Percentiles rank a stretch among this genome's conserved stretches.
Evolutionary conservation across 345 rosid species (phyloP).

Genomic region (Eucalyptus sp.): DNA sequence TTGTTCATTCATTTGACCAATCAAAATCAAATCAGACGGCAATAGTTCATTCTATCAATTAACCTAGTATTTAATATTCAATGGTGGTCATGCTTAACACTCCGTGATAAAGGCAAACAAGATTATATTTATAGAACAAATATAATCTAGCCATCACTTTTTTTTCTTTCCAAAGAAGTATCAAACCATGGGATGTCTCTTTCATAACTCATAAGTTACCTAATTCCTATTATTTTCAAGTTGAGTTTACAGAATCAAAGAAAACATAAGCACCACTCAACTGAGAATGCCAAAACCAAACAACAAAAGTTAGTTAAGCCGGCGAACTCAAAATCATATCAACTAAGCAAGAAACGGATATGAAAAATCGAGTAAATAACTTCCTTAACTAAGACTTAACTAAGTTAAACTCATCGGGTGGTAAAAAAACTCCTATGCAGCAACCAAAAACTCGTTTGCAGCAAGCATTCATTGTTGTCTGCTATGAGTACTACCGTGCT

Average conservation of each 20-base stretch:
- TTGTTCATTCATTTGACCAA: neutral
- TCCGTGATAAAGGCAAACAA: neutral
- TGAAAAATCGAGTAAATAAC: neutral
- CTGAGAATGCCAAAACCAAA: neutral
- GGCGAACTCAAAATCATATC: neutral
- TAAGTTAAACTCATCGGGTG: too few relatives aligned
- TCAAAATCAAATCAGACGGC: neutral
- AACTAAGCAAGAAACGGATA: neutral
- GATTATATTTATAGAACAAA: too few relatives aligned
- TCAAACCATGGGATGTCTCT: neutral
- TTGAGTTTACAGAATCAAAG: neutral
- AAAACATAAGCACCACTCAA: neutral
- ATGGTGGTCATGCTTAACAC: neutral
- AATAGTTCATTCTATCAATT: neutral
- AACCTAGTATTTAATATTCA: neutral
- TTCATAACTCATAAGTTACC: neutral
- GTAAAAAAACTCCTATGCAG: neutral
- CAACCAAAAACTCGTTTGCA: too few relatives aligned
- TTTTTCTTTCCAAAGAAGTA: neutral
- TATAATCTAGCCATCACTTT: neutral
- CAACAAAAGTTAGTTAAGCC: neutral
- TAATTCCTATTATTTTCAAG: neutral
- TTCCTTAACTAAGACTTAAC: fast-evolving
- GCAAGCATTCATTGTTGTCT: too few relatives aligned
- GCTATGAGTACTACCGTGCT: neutral